Evolutionary conservation across 257 asterid genomes (phyloP), one percentile per base, ranked within the genome.

Genomic region (Solanum etuberosum): DNA sequence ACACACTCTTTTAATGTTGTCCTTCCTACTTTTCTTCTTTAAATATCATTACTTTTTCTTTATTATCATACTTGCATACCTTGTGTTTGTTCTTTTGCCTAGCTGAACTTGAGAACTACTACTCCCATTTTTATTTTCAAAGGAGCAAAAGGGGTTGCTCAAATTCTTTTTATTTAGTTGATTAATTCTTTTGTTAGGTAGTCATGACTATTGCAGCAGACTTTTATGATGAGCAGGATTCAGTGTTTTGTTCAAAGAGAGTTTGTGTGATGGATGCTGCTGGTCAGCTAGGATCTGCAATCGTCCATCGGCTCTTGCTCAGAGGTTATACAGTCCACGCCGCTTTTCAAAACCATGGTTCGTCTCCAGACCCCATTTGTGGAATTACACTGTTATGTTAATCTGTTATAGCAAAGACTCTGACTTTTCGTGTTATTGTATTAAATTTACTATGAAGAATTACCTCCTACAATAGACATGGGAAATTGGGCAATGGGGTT

Each of bases 201-300:
- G 77, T 25, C 83, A 43, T 72, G 63, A 20, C 35, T 23, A 27
- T 57, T 43, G 59, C 81, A 18, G 68, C 46, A 51, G 65, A 63
- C 68, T 54, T 38, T 11, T 34, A 57, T 37, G 82, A 59, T 86
- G 32, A 76, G 13, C 77, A 57, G 65, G 23, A 51, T 5, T 73
- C 68, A 34, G 7, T 83, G 43, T 48, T 51, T 10, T 29, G 85
- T 81, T 57, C 87, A 65, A 92, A 89, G 72, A 90, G 93, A 0
- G 97, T 97, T 1, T 97, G 99, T 83, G 99, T 97, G 4, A 97
- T 97, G 99, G 99, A 96, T 83, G 98, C 98, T 5, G 90, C 98
- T 1, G 98, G 98, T 11, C 92, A 90, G 1, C 77, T 97, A 9
- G 99, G 99, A 84, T 89, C 98, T 7, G 90, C 93, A 77, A 94